phyloP scores from a whole-genome alignment of 2,329 filamentous ascomycete genomes.

The Penicillium sp. region DNA sequence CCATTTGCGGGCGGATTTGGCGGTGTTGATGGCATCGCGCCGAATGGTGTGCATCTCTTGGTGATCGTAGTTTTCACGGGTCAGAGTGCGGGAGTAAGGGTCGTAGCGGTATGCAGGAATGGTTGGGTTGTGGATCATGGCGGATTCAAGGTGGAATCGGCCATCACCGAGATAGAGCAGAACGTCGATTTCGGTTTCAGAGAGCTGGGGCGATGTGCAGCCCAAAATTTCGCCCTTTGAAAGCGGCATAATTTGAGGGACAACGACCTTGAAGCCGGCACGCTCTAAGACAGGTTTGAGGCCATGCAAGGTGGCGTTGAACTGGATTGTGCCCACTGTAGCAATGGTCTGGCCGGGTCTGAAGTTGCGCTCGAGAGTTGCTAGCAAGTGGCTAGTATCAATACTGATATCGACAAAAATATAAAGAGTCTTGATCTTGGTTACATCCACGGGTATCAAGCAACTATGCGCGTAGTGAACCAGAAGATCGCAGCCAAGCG shows the following conservation, averaged over 20 bases:
- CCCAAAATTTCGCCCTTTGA: conserved; percentile 96
- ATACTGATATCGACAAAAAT: conserved; percentile 99
- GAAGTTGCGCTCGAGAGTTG: conserved; percentile 88
- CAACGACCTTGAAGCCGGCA: conserved; percentile 81
- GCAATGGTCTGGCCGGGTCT: conserved; percentile 82
- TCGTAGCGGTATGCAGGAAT: conserved; percentile 96
- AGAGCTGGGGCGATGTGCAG: conserved; percentile 86
- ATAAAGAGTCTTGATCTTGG: conserved; percentile 95
- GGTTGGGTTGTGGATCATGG: conserved; percentile 96
- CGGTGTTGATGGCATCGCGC: conserved; percentile 73
- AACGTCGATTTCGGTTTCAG: conserved; percentile 66
- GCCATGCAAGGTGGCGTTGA: conserved; percentile 95
- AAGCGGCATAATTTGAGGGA: conserved; percentile 90
- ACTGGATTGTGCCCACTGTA: conserved; percentile 95
- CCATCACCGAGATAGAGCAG: conserved; percentile 91
- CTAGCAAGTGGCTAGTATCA: conserved; percentile 83
- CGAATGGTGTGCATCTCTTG: conserved; percentile 85
- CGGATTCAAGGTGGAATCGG: conserved; percentile 93
- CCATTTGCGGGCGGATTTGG: conserved; percentile 82
- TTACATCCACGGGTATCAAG: conserved; percentile 93
- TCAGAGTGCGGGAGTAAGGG: conserved; percentile 90
- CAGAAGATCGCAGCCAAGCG: conserved; percentile 89
- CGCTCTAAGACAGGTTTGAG: conserved; percentile 76
- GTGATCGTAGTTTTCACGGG: conserved; percentile 89
- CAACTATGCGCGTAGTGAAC: conserved; percentile 98